phyloP scores from a whole-genome alignment of 495 filamentous ascomycete genomes.

The Aspergillus asperescens region DNA sequence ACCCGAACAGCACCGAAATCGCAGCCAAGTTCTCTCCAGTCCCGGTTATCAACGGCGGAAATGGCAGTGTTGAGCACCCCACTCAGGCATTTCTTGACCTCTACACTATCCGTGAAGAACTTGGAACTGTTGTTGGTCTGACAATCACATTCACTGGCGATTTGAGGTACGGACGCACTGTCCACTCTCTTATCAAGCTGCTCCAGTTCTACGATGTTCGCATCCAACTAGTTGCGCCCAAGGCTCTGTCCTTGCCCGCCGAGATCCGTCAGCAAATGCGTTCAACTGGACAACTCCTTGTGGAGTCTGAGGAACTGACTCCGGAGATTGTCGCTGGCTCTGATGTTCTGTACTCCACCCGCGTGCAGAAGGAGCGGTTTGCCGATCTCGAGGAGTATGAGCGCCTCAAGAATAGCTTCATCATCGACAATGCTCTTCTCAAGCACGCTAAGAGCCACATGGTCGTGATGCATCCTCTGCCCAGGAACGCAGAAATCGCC shows the following conservation, averaged over 20 bases:
- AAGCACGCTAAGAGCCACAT: slow-evolving; percentile 87
- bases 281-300: slow-evolving; percentile 65
- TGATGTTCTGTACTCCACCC: slow-evolving; percentile 93
- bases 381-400: slow-evolving; percentile 72
- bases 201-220: slow-evolving; percentile 91
- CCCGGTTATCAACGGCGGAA: slow-evolving; percentile 94
- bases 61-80: slow-evolving; percentile 90
- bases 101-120: slow-evolving; percentile 95
- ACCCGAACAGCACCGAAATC: slow-evolving; percentile 66
- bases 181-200: slow-evolving; percentile 89
- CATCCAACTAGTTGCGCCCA: slow-evolving; percentile 84
- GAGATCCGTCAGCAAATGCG: slow-evolving; percentile 66
- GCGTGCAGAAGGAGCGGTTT: slow-evolving; percentile 95
- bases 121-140: slow-evolving; percentile 87
- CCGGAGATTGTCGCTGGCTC: slow-evolving; percentile 74
- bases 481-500: slow-evolving; percentile 82
- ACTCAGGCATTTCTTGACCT: slow-evolving; percentile 98
- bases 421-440: slow-evolving; percentile 85
- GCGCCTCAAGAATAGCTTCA: slow-evolving; percentile 74
- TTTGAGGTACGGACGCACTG: slow-evolving; percentile 84
- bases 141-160: slow-evolving; percentile 96
- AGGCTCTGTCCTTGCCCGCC: slow-evolving; percentile 67
- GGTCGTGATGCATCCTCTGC: slow-evolving; percentile 92
- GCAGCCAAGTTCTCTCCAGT: slow-evolving; percentile 83
- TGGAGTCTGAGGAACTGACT: slow-evolving; percentile 71